Evolutionary conservation across 176 grass and related monocot genomes (phyloP), one percentile per base, ranked within the genome.

Genomic region (Phoenix roebelenii): DNA sequence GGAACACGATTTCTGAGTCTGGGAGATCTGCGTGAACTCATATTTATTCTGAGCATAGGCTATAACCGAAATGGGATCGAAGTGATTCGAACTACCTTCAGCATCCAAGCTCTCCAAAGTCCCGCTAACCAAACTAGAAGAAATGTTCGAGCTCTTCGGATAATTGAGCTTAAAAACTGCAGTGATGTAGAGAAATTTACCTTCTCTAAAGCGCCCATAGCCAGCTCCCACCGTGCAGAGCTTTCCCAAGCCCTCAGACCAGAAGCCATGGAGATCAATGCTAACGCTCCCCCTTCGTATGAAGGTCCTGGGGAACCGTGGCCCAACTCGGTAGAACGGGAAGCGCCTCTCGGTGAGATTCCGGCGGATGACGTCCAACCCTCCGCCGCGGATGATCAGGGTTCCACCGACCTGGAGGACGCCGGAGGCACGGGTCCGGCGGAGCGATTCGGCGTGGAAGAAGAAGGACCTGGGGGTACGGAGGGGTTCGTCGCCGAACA

Each of bases 191-290:
- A 86, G 78, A 24, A 68, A 25, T n/a, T 20, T 51, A 54, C 77
- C 77, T 49, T 85, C 61, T 6, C 25, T 32, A 1, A 70, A n/a
- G n/a, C 70, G 79, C 7, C 83, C 72, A 16, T 75, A 64, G 39
- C 86, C 86, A 1, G 62, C 72, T 16, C 91, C 91, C 16, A 96
- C 83, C 91, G 80, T 82, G 77, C 91, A 96, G 67, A 96, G 83
- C 25, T 79, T 71, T 9, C 83, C 91, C 3, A 70, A 59, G 52
- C 57, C 22, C 59, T 55, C 23, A 5, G 83, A 90, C 86, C 85
- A 95, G 72, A 76, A 90, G 3, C 91, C 91, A 18, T 69, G 69
- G 30, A 96, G 77, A 49, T 78, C 70, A 65, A 95, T 84, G 66
- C 63, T 48, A 51, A 80, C 4, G 23, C 52, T 63, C 20, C 59